Conservation (phyloP, 371 early-diverging fungal species). For the Mortierella polycephala region DNA sequence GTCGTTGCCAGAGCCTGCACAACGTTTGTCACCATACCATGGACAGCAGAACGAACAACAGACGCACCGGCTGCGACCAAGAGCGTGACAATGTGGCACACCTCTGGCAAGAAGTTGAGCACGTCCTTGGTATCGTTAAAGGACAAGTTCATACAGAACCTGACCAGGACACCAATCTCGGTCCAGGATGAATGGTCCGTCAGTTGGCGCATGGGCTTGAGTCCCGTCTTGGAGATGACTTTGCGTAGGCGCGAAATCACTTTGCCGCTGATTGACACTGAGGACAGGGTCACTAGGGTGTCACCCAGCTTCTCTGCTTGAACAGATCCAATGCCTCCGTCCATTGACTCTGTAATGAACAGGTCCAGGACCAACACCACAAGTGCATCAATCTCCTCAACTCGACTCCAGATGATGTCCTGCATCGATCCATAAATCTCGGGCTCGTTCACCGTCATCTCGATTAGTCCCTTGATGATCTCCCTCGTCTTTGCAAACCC, state of each 20-base stretch:
- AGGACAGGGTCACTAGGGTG: constrained; percentile 86
- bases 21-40: constrained; percentile 90
- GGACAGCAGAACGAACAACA: constrained; percentile 87
- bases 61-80: constrained; percentile 88
- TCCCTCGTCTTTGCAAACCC: constrained; percentile 75
- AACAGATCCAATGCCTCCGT: constrained; percentile 81
- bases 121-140: constrained; percentile 88
- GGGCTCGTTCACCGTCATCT: constrained; percentile 85
- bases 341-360: constrained; percentile 82
- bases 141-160: constrained; percentile 89
- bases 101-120: constrained; percentile 84
- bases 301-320: constrained; percentile 91
- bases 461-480: constrained; percentile 80
- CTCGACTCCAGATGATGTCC: constrained; percentile 85
- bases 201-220: constrained; percentile 74
- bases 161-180: constrained; percentile 87
- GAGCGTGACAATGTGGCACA: constrained; percentile 86
- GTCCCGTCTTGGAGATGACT: constrained; percentile 80
- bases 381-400: constrained; percentile 84
- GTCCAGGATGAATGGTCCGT: constrained; percentile 89
- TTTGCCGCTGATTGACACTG: constrained; percentile 84
- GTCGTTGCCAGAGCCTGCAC: constrained; percentile 89
- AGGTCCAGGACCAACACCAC: constrained; percentile 84
- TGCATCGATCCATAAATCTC: constrained; percentile 89
- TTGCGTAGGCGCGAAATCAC: constrained; percentile 84